Conservation (phyloP, 2,329 filamentous ascomycete species). For the Trichoderma gracile region DNA sequence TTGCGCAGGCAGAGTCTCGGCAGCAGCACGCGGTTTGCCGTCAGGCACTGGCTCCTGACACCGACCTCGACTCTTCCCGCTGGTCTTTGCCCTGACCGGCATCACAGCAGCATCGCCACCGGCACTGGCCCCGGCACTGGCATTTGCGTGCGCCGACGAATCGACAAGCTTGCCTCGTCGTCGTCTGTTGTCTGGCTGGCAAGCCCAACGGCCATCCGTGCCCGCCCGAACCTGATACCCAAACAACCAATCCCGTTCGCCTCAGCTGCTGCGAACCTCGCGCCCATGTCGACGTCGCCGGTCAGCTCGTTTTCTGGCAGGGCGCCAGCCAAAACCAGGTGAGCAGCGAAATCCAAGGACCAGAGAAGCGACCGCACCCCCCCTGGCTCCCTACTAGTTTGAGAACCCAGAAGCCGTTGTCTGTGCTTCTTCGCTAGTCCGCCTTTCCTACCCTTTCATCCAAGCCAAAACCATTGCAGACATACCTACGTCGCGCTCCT, state of each 20-base stretch:
- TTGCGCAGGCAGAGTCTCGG: not conserved
- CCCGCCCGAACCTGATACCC: constrained; percentile 53
- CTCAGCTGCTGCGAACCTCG: constrained; percentile 18
- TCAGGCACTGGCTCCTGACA: not conserved
- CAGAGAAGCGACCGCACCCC: constrained; percentile 5
- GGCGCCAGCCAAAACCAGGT: constrained; percentile 21
- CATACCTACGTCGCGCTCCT: not conserved
- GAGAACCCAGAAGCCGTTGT: constrained; percentile 19
- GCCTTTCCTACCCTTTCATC: constrained; percentile 23
- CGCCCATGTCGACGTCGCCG: constrained; percentile 23
- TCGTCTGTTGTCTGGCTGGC: no score
- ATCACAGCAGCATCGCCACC: no score
- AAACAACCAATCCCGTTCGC: constrained; percentile 35
- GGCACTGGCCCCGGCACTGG: not conserved
- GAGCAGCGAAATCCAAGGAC: constrained; percentile 17
- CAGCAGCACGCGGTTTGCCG: not conserved
- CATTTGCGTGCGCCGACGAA: constrained; percentile 7
- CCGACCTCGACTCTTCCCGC: not conserved
- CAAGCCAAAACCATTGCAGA: not conserved
- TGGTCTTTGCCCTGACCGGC: no score
- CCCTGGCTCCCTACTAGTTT: constrained; percentile 18
- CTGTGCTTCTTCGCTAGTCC: constrained; percentile 24
- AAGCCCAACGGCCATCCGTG: constrained; percentile 42
- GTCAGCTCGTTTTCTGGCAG: constrained; percentile 19
- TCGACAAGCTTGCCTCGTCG: constrained; percentile 32